Conservation (phyloP, 495 filamentous ascomycete species). For the Pseudomonodictys pantanalensis region DNA sequence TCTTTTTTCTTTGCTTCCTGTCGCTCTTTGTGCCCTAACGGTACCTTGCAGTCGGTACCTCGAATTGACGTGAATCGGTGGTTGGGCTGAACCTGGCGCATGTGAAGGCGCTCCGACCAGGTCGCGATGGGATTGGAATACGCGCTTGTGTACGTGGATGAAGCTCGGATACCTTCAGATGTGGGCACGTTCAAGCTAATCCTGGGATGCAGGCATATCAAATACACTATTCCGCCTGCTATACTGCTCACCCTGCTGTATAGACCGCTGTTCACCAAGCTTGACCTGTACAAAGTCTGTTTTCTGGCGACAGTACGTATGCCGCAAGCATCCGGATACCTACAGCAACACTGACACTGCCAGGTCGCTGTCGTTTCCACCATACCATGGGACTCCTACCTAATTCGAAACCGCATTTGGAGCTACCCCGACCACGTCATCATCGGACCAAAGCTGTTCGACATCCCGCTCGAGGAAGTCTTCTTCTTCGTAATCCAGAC, state of each 20-base stretch:
- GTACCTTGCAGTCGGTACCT: neutral
- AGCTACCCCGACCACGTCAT: constrained; percentile 62
- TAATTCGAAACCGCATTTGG: constrained; percentile 62
- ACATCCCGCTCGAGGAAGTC: constrained; percentile 63
- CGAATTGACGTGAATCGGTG: neutral
- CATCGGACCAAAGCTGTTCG: constrained; percentile 54
- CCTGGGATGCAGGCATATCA: constrained; percentile 54
- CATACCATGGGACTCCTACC: constrained; percentile 69
- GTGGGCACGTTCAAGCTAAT: neutral
- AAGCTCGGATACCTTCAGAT: neutral
- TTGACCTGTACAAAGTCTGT: constrained; percentile 57
- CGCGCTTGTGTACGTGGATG: constrained; percentile 63
- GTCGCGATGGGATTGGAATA: constrained; percentile 63
- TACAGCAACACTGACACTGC: neutral
- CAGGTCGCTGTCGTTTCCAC: constrained; percentile 59
- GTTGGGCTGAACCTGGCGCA: neutral
- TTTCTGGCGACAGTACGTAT: constrained; percentile 50
- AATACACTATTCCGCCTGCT: constrained; percentile 64
- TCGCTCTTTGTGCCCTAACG: constrained; percentile 7
- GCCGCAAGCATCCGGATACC: neutral
- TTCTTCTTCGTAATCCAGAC: constrained; percentile 78
- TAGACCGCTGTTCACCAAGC: constrained; percentile 55
- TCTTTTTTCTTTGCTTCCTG: neutral
- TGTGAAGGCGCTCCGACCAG: neutral
- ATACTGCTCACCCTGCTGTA: constrained; percentile 55